phyloP scores from a whole-genome alignment of 371 early-diverging fungal species.

The Mortierella sp. region DNA sequence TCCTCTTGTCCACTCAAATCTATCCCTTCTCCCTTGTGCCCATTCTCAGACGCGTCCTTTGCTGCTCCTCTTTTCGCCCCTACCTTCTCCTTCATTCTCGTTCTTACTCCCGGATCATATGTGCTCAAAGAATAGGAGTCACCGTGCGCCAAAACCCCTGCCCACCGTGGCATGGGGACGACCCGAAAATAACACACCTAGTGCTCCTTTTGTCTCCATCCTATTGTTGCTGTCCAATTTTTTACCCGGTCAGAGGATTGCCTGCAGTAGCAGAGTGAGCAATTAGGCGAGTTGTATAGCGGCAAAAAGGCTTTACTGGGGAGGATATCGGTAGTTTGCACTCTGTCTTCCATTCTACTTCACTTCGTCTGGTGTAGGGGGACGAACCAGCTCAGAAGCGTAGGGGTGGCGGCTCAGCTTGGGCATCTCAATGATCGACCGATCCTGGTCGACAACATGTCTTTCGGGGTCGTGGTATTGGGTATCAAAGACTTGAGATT shows the following conservation, averaged over 20 bases:
- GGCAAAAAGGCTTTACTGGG: neutral
- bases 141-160: neutral
- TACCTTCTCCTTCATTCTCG: neutral
- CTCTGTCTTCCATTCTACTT: slow-evolving; percentile 17
- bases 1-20: neutral
- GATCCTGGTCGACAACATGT: slow-evolving; percentile 6
- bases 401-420: slow-evolving; percentile 51
- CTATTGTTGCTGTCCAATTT: neutral
- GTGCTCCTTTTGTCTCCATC: neutral
- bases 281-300: neutral
- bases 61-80: neutral
- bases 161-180: neutral
- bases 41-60: slow-evolving; percentile 6
- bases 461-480: slow-evolving; percentile 4
- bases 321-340: neutral
- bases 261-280: neutral
- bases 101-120: neutral
- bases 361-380: slow-evolving; percentile 28
- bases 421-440: slow-evolving; percentile 36
- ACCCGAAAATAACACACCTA: neutral
- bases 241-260: neutral
- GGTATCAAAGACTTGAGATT: slow-evolving; percentile 33
- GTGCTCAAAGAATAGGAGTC: neutral
- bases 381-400: slow-evolving; percentile 40
- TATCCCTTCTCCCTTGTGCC: neutral